Base-by-base conservation (phyloP, 345 rosid species). In the Heritiera fomes region DNA sequence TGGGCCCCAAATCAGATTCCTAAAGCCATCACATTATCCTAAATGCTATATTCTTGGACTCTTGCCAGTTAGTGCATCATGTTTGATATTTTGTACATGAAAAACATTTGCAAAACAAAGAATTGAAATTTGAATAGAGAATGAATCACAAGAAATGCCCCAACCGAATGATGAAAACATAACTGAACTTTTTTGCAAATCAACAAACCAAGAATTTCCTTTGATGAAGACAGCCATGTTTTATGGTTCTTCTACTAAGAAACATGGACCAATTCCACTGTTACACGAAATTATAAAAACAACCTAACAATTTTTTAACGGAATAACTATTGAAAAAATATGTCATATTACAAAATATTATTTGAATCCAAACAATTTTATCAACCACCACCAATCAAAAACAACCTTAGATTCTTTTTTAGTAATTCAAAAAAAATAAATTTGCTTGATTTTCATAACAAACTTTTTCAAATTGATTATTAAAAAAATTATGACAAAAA, bases 1-100 rank as follows among this genome's bases (percentile, higher is more conserved):
- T 52, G 46, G 74, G 18, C 64, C 63, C 63, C 20, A 15, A 23
- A 20, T 30, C 2, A 60, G 70, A 78, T 71, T 49, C 76, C 55
- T 50, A 55, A 1, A 13, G 20, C 3, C 18, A 34, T 34, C 38
- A 34, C 38, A 9, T 41, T 28, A 30, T 23, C 8, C 38, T 34
- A 56, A 55, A 45, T 43, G 20, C n/a, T 34, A 64, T 5, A 64
- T 64, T 32, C 23, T 6, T 64, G 68, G 68, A 63, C n/a, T 14
- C 1, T 59, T 14, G 43, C 43, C 18, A 15, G 4, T 32, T 62
- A 32, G 41, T 62, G 41, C 67, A 30, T 17, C 5, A 1, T 2
- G 40, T 30, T 30, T 23, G 28, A 23, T 23, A 23, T 23, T 23
- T 23, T 5, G n/a, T 32, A 52, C 32, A 67, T 1, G 32, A 3